Evolutionary conservation across 176 grass and related monocot species (phyloP).

Genomic region (Olyra latifolia): DNA sequence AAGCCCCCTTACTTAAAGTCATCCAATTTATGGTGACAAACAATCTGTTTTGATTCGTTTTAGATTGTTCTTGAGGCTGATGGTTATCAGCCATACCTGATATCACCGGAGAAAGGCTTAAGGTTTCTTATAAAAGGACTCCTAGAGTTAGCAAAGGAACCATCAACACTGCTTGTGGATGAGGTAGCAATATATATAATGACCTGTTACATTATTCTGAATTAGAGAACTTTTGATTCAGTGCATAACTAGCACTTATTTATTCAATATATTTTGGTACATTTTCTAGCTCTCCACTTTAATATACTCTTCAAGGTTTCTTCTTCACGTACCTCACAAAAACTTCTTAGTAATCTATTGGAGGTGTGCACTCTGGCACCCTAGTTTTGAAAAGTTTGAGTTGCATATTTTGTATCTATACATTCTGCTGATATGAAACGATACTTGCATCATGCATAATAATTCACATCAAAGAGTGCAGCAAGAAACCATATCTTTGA

Average conservation of each 20-base stretch:
- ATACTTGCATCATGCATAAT: background rate
- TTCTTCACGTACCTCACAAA: background rate
- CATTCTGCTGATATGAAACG: background rate
- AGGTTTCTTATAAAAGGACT: conserved; percentile 75
- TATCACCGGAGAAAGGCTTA: conserved; percentile 88
- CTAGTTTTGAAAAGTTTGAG: background rate
- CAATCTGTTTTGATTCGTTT: conserved; percentile 9
- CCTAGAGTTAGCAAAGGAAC: conserved; percentile 83
- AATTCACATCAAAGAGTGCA: background rate
- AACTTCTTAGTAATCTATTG: background rate
- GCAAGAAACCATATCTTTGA: background rate
- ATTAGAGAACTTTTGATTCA: background rate
- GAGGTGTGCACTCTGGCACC: background rate
- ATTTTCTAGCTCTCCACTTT: background rate
- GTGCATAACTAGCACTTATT: background rate
- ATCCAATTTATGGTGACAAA: conserved; percentile 9
- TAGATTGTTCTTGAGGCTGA: conserved; percentile 87
- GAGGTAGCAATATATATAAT: conserved; percentile 54
- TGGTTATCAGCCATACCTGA: conserved; percentile 86
- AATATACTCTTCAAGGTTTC: background rate
- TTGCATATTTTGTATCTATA: background rate
- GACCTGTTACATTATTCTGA: background rate
- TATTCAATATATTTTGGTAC: background rate
- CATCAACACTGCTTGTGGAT: conserved; percentile 77
- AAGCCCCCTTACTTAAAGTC: background rate